Percentiles rank a stretch among this genome's conserved stretches.
Evolutionary conservation across 1,284 basidiomycete genomes (phyloP).

Genomic region (Lignosus rhinocerotis): DNA sequence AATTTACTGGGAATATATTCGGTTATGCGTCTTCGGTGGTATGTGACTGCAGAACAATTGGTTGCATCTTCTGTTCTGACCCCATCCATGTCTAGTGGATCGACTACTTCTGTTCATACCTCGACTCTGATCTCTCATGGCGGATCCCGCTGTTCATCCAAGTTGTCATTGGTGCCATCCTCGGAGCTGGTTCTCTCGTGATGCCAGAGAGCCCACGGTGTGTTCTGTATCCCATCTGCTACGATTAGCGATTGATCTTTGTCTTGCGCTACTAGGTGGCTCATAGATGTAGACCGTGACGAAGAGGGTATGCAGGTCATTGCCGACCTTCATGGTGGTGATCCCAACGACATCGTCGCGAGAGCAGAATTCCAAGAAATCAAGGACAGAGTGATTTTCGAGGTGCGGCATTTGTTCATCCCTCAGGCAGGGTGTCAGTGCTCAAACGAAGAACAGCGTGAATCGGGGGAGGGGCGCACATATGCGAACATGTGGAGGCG

Average conservation of each 20-base stretch:
- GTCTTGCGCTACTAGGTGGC: slow-evolving; percentile 59
- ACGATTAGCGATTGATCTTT: not conserved
- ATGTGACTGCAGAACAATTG: slow-evolving; percentile 35
- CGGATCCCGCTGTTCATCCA: slow-evolving; percentile 85
- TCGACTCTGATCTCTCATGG: slow-evolving; percentile 83
- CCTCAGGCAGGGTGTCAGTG: not conserved
- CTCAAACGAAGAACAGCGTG: slow-evolving; percentile 46
- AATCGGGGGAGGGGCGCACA: slow-evolving; percentile 76
- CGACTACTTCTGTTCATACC: slow-evolving; percentile 92
- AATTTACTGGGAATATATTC: slow-evolving; percentile 93
- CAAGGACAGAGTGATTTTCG: slow-evolving; percentile 81
- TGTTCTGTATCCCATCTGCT: not conserved
- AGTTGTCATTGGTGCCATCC: slow-evolving; percentile 84
- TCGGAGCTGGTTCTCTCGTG: slow-evolving; percentile 81
- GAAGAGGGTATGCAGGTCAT: slow-evolving; percentile 86
- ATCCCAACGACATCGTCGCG: slow-evolving; percentile 73
- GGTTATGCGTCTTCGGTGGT: slow-evolving; percentile 96
- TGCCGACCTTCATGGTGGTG: slow-evolving; percentile 87
- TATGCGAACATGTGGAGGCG: slow-evolving; percentile 87
- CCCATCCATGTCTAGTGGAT: slow-evolving; percentile 69
- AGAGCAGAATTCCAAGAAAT: slow-evolving; percentile 91
- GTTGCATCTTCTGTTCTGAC: not conserved
- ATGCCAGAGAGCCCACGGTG: slow-evolving; percentile 94
- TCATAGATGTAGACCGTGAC: slow-evolving; percentile 89
- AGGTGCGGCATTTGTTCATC: slow-evolving; percentile 49